A percentile compares a stretch with the other conserved stretches of the same genome.
Conservation (phyloP, 805 yeast species). For the Ogataea ganodermae region DNA sequence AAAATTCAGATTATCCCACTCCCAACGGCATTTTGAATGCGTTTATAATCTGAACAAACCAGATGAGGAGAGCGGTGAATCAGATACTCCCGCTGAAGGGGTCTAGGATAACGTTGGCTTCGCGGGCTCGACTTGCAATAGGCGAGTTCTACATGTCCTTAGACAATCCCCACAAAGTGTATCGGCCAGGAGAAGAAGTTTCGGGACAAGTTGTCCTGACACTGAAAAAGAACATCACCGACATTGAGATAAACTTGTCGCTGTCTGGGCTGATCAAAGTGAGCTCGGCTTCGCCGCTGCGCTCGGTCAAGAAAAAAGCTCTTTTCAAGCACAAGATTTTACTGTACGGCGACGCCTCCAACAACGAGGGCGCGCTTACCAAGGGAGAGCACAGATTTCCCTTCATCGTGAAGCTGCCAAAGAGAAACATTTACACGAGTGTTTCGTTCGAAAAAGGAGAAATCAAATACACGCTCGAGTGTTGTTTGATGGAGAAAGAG, state of each 20-base stretch:
- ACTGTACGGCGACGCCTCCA: conserved; percentile 51
- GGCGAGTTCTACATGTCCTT: conserved; percentile 70
- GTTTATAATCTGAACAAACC: background rate
- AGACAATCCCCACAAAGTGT: conserved; percentile 73
- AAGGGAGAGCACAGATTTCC: conserved; percentile 90
- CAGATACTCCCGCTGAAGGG: conserved; percentile 40
- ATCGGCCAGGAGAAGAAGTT: conserved; percentile 79
- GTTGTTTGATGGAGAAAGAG: conserved; percentile 26
- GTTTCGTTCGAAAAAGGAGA: conserved; percentile 86
- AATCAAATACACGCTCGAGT: conserved; percentile 60
- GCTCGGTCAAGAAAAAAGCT: conserved; percentile 49
- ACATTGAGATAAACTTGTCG: conserved; percentile 54
- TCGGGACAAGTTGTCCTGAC: conserved; percentile 62
- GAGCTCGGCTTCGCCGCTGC: conserved; percentile 51
- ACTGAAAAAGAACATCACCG: conserved; percentile 55
- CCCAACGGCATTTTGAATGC: background rate
- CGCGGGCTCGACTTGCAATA: conserved; percentile 33
- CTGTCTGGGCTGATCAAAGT: conserved; percentile 59
- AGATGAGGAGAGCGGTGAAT: conserved; percentile 56
- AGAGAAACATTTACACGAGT: conserved; percentile 68
- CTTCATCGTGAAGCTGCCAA: conserved; percentile 79
- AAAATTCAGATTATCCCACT: background rate
- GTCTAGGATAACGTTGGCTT: conserved; percentile 25
- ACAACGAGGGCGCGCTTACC: conserved; percentile 41
- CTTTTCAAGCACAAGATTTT: conserved; percentile 61